A percentile compares a stretch with the other conserved stretches of the same genome.
These are phyloP conservation scores for Talaromyces sp. DNA, from an alignment of 2,329 filamentous ascomycete genomes.

Conservation along the genomic window DNA sequence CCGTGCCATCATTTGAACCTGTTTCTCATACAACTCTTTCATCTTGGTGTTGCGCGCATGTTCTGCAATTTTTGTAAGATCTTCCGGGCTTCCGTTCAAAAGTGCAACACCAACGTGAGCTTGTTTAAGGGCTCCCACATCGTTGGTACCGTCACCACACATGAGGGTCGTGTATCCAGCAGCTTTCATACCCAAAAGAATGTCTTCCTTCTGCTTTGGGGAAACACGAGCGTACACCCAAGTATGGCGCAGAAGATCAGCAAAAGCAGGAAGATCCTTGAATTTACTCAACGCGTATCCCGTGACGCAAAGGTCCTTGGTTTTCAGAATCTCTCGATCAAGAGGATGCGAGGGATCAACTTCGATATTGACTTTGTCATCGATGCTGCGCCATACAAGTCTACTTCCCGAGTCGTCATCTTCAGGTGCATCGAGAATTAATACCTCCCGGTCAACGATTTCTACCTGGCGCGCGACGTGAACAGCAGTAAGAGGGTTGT, in stretches of 20 bases:
- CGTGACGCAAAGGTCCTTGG: slow-evolving; percentile 91
- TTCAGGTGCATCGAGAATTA: slow-evolving; percentile 93
- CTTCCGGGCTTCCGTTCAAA: slow-evolving; percentile 87
- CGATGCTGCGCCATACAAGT: slow-evolving; percentile 89
- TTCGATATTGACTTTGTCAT: slow-evolving; percentile 79
- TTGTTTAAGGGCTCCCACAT: slow-evolving; percentile 95
- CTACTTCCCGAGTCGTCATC: slow-evolving; percentile 74
- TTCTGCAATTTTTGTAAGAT: slow-evolving; percentile 85
- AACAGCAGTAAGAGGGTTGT: slow-evolving; percentile 93
- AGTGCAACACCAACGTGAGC: slow-evolving; percentile 95
- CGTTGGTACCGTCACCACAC: slow-evolving; percentile 97
- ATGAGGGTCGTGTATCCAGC: slow-evolving; percentile 97
- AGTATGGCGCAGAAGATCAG: slow-evolving; percentile 73
- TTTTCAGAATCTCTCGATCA: slow-evolving; percentile 71
- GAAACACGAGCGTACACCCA: slow-evolving; percentile 99
- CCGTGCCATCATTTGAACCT: slow-evolving; percentile 80
- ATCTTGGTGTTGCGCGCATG: slow-evolving; percentile 93
- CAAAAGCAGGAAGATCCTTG: slow-evolving; percentile 71
- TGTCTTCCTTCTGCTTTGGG: slow-evolving; percentile 98
- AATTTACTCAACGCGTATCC: slow-evolving; percentile 90
- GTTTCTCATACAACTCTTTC: slow-evolving; percentile 98
- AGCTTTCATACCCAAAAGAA: slow-evolving; percentile 91
- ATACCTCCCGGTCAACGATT: slow-evolving; percentile 90
- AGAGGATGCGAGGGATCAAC: slow-evolving; percentile 79
- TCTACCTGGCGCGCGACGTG: slow-evolving; percentile 94